These are phyloP conservation scores for Pythium biforme DNA, from an alignment of 352 stramenopile species.

Conservation along the genomic window DNA sequence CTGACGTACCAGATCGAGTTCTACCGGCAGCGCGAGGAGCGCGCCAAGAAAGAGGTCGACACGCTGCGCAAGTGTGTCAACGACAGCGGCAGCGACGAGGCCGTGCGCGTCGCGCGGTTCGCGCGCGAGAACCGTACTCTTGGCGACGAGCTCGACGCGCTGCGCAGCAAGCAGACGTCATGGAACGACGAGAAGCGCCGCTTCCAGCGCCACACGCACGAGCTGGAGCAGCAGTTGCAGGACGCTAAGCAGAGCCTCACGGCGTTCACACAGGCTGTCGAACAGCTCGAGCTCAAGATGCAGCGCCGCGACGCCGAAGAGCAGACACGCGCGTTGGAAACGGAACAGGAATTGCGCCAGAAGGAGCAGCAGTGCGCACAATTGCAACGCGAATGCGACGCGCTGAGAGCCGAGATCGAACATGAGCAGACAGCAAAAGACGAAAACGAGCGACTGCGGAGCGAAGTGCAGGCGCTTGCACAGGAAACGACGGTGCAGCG, in stretches of 20 bases:
- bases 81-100: constrained; percentile 20
- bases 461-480: constrained; percentile 27
- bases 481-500: constrained; percentile 36
- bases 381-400: constrained; percentile 30
- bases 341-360: constrained; percentile 48
- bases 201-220: constrained; percentile 42
- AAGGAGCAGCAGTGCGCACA: constrained; percentile 44
- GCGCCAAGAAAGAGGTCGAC: constrained; percentile 59
- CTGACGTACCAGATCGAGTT: constrained; percentile 75
- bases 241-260: constrained; percentile 55
- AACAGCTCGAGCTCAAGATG: constrained; percentile 79
- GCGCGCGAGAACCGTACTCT: constrained; percentile 56
- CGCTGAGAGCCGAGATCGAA: constrained; percentile 3
- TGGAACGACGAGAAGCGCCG: constrained; percentile 48
- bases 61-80: constrained; percentile 39
- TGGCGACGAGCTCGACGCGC: constrained; percentile 55
- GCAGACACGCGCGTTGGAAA: constrained; percentile 47
- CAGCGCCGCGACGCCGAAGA: constrained; percentile 67
- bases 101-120: constrained; percentile 36
- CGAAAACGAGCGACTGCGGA: constrained; percentile 14
- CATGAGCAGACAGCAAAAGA: constrained; percentile 6
- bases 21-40: constrained; percentile 73
- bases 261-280: constrained; percentile 64
- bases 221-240: constrained; percentile 58
- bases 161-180: constrained; percentile 35